These are phyloP conservation scores for Peniophora sp. DNA, from an alignment of 1,284 basidiomycete genomes.

Conservation along the genomic window DNA sequence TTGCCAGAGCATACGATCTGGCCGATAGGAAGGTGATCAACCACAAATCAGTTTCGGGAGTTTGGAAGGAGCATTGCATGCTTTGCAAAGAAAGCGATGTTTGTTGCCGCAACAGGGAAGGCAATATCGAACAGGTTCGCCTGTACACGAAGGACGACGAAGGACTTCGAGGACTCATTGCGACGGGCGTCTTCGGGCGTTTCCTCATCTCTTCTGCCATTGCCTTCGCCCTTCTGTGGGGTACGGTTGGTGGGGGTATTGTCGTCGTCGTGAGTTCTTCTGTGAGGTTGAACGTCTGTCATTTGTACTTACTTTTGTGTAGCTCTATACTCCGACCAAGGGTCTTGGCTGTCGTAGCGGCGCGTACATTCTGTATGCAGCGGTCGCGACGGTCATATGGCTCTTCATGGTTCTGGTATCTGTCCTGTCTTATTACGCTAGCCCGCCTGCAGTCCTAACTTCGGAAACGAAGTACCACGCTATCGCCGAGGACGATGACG, in stretches of 20 bases:
- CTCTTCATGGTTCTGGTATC: constrained; percentile 28
- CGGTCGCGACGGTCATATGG: constrained; percentile 28
- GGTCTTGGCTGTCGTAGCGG: constrained; percentile 33
- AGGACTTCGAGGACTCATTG: constrained; percentile 29
- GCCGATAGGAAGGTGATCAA: constrained; percentile 8
- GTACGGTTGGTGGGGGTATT: background rate
- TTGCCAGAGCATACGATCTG: constrained; percentile 22
- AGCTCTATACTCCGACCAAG: constrained; percentile 25
- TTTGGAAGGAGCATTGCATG: background rate
- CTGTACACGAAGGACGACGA: constrained; percentile 8
- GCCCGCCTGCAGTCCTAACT: background rate
- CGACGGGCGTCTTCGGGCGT: constrained; percentile 18
- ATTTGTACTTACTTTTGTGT: background rate
- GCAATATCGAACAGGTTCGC: background rate
- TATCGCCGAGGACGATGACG: background rate
- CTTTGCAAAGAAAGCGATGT: background rate
- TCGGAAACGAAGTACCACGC: background rate
- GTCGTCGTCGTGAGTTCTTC: background rate
- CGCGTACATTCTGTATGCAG: constrained; percentile 28
- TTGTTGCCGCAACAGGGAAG: background rate
- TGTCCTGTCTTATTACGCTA: constrained; percentile 24
- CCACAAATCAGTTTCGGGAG: background rate
- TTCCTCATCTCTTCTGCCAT: constrained; percentile 25
- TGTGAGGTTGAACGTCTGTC: background rate
- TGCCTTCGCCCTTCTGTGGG: background rate